Percentiles rank a stretch among this genome's conserved stretches.
Conservation (phyloP, 2,329 filamentous ascomycete species). For the Venturia pyrina region DNA sequence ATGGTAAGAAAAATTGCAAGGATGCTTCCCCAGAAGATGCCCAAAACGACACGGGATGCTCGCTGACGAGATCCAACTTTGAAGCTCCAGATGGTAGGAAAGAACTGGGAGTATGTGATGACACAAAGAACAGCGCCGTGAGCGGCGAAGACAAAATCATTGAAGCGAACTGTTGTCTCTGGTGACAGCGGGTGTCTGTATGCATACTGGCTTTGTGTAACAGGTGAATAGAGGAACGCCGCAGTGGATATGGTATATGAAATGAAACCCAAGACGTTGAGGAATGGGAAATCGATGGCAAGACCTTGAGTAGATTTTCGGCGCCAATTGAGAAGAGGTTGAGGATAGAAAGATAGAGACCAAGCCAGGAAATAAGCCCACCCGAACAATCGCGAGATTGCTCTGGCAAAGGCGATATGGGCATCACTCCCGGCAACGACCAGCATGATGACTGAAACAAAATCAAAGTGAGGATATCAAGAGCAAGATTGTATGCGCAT, state of each 20-base stretch:
- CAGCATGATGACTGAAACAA: not conserved
- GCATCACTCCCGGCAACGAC: not conserved
- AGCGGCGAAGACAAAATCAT: slow-evolving; percentile 79
- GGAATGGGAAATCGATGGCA: slow-evolving; percentile 75
- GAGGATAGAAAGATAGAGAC: slow-evolving; percentile 15
- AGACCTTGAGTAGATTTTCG: slow-evolving; percentile 73
- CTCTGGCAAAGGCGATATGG: slow-evolving; percentile 1
- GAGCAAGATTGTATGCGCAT: not conserved
- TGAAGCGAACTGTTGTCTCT: slow-evolving; percentile 75
- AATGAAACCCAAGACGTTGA: slow-evolving; percentile 63
- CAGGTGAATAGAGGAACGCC: slow-evolving; percentile 67
- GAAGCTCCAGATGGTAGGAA: slow-evolving; percentile 65
- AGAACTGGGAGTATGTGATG: slow-evolving; percentile 70
- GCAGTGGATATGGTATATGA: slow-evolving; percentile 67
- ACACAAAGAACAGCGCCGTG: slow-evolving; percentile 67
- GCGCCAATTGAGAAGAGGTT: slow-evolving; percentile 62
- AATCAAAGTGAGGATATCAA: not conserved
- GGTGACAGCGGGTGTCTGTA: slow-evolving; percentile 62
- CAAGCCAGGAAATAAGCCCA: slow-evolving; percentile 14
- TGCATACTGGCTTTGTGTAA: slow-evolving; percentile 75
- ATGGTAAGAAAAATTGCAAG: slow-evolving; percentile 39
- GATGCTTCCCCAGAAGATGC: slow-evolving; percentile 60
- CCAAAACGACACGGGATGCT: slow-evolving; percentile 53
- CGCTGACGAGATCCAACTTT: slow-evolving; percentile 44
- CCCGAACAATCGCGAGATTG: slow-evolving; percentile 9